phyloP scores from a whole-genome alignment of 2,329 filamentous ascomycete species.

The Chaetomium olivaceum region DNA sequence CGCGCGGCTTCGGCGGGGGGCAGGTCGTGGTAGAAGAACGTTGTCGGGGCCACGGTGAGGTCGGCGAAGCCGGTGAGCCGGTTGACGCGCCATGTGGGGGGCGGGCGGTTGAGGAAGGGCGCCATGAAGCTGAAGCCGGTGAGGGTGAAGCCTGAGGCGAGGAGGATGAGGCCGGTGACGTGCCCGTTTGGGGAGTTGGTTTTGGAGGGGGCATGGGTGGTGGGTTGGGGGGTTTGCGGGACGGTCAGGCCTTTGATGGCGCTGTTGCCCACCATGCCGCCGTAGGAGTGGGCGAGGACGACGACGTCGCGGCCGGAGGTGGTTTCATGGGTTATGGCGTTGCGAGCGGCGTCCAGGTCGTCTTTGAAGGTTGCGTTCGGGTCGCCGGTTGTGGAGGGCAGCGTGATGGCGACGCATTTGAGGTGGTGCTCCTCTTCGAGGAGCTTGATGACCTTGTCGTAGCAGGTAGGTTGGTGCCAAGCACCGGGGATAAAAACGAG shows the following conservation, averaged over 20 bases:
- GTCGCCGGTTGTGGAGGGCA: conserved; percentile 43
- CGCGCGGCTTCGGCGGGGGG: conserved; percentile 44
- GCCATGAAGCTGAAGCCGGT: conserved; percentile 45
- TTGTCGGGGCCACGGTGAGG: conserved; percentile 40
- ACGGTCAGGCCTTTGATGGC: conserved; percentile 46
- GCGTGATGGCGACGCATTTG: conserved; percentile 41
- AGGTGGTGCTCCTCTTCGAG: conserved; percentile 36
- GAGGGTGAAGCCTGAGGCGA: conserved; percentile 47
- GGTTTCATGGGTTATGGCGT: conserved; percentile 41
- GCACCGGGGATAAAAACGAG: conserved; percentile 49
- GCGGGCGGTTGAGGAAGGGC: conserved; percentile 43
- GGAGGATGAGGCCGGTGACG: conserved; percentile 47
- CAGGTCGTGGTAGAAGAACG: conserved; percentile 55
- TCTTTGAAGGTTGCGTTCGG: conserved; percentile 43
- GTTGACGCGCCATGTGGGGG: conserved; percentile 45
- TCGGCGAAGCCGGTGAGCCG: conserved; percentile 45
- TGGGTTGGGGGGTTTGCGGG: background rate
- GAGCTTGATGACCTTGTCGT: conserved; percentile 36
- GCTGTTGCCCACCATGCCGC: conserved; percentile 49
- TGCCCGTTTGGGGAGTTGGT: conserved; percentile 36
- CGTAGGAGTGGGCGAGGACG: conserved; percentile 52
- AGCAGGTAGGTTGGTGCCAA: conserved; percentile 45
- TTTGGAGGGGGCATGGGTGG: background rate
- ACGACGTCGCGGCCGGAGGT: conserved; percentile 45
- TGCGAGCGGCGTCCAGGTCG: conserved; percentile 44